phyloP scores from a whole-genome alignment of 2,329 filamentous ascomycete species.

The Calonectria fujianensis region DNA sequence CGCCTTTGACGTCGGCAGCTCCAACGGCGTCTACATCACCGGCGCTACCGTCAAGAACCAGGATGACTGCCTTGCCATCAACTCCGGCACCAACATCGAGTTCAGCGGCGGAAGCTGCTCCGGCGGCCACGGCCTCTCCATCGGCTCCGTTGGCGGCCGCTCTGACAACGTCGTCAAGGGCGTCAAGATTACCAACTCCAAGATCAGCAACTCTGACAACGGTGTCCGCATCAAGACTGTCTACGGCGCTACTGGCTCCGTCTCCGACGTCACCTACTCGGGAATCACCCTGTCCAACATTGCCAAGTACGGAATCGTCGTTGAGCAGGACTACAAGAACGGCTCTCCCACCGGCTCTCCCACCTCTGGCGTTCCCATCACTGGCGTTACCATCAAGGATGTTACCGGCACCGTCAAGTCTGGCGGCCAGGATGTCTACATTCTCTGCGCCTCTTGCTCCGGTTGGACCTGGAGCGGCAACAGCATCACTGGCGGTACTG shows the following conservation, averaged over 20 bases:
- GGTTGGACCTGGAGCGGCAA: conserved; percentile 72
- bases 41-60: conserved; percentile 75
- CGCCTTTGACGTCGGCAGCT: conserved; percentile 74
- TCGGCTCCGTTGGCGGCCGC: conserved; percentile 68
- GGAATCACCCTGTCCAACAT: conserved; percentile 65
- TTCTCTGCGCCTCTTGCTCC: conserved; percentile 71
- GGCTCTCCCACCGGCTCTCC: conserved; percentile 66
- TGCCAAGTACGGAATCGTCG: conserved; percentile 62
- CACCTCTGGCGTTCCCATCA: conserved; percentile 71
- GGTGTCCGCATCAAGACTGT: conserved; percentile 72
- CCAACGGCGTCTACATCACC: conserved; percentile 69
- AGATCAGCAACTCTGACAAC: conserved; percentile 71
- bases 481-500: conserved; percentile 70
- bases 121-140: conserved; percentile 66
- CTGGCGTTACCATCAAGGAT: conserved; percentile 64
- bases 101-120: conserved; percentile 67
- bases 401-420: conserved; percentile 66
- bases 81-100: conserved; percentile 69
- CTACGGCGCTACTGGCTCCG: conserved; percentile 66
- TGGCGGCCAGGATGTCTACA: conserved; percentile 66
- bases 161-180: conserved; percentile 71
- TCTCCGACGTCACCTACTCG: conserved; percentile 66
- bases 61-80: conserved; percentile 77
- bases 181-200: conserved; percentile 69
- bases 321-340: conserved; percentile 69